Conservation (phyloP, 495 filamentous ascomycete genomes). For the Entonaema liquescens region DNA sequence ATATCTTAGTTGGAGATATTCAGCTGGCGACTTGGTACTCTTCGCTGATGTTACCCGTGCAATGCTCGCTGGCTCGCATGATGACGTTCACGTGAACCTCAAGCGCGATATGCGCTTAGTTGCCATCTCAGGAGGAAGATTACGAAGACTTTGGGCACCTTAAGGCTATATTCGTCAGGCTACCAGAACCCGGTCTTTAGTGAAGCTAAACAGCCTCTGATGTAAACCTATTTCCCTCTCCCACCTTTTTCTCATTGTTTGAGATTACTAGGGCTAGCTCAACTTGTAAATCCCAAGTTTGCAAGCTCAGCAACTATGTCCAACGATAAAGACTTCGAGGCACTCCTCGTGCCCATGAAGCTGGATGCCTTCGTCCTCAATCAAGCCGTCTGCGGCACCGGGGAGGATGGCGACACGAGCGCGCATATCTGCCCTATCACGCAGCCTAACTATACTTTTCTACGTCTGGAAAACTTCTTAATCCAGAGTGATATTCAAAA, state of each 20-base stretch:
- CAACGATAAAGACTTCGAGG: background rate
- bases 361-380: constrained; percentile 59
- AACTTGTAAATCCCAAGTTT: background rate
- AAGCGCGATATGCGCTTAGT: background rate
- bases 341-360: constrained; percentile 44
- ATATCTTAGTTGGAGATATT: background rate
- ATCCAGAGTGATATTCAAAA: constrained; percentile 55
- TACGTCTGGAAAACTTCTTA: constrained; percentile 50
- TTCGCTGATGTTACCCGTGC: background rate
- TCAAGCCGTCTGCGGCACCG: constrained; percentile 38
- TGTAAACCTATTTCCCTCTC: background rate
- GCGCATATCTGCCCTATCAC: constrained; percentile 60
- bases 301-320: background rate
- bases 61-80: background rate
- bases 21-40: background rate
- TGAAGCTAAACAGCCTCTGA: background rate
- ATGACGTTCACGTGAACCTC: background rate
- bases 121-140: background rate
- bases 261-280: background rate
- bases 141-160: background rate
- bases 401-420: constrained; percentile 18
- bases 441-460: constrained; percentile 63
- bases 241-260: background rate
- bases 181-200: background rate
- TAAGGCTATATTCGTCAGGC: background rate